Percentiles rank a stretch among this genome's conserved stretches.
phyloP scores from a whole-genome alignment of 305 asterid species.

The Fraxinus dipetala region DNA sequence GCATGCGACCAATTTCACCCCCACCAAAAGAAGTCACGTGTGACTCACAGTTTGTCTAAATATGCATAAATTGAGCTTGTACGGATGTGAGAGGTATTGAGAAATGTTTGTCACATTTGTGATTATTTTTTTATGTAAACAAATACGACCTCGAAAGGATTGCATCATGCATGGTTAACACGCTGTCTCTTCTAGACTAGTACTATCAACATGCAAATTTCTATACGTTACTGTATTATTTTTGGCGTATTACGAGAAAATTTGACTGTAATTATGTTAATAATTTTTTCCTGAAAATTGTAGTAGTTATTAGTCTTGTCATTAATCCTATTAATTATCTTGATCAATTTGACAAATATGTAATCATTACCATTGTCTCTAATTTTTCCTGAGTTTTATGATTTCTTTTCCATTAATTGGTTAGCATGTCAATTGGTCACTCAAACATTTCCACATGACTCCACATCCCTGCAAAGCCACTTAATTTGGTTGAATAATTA shows the following conservation, averaged over 20 bases:
- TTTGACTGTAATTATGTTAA: neutral
- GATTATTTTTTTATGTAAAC: neutral
- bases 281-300: neutral
- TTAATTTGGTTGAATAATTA: neutral
- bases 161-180: neutral
- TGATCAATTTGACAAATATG: neutral
- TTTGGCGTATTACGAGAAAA: neutral
- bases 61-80: too few relatives aligned
- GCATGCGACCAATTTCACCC: neutral
- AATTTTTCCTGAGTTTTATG: neutral
- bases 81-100: neutral
- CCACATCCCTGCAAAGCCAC: neutral
- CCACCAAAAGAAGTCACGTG: neutral
- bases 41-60: neutral
- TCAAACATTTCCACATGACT: neutral
- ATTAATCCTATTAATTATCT: neutral
- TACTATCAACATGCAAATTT: neutral
- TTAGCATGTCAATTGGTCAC: neutral
- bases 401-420: neutral
- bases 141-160: neutral
- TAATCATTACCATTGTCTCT: neutral
- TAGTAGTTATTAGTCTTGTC: constrained; percentile 2
- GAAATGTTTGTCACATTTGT: neutral
- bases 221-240: neutral
- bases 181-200: neutral